These are phyloP conservation scores for Fraxinus xanthoxyloides DNA, from an alignment of 305 asterid species.

Conservation along the genomic window DNA sequence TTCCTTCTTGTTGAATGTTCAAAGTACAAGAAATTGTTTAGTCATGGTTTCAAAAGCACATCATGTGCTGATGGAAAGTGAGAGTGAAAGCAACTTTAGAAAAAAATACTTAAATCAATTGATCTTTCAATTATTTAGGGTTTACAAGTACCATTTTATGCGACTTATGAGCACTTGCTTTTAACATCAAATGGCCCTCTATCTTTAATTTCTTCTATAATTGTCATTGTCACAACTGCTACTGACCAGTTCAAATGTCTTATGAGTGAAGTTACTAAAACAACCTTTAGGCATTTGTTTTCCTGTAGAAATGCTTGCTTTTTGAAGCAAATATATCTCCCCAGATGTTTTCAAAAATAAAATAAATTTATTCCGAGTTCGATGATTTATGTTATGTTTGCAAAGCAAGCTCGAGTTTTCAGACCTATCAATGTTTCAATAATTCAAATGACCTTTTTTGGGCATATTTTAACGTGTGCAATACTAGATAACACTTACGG, in stretches of 20 bases:
- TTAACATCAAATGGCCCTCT: slow-evolving; percentile 25
- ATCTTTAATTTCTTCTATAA: slow-evolving; percentile 23
- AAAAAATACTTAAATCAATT: slow-evolving; percentile 22
- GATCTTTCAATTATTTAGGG: slow-evolving; percentile 39
- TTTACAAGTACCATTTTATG: slow-evolving; percentile 33
- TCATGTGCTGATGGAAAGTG: slow-evolving; percentile 50
- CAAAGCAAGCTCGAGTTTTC: neutral
- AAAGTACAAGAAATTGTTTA: slow-evolving; percentile 33
- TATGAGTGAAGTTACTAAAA: slow-evolving; percentile 13
- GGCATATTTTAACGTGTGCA: neutral
- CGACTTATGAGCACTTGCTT: slow-evolving; percentile 26
- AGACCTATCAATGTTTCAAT: neutral
- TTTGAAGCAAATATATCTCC: neutral
- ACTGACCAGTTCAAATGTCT: slow-evolving; percentile 44
- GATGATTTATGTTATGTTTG: neutral
- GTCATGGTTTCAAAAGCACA: slow-evolving; percentile 45
- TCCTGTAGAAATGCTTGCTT: neutral
- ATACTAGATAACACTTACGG: neutral
- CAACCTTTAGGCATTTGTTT: slow-evolving; percentile 9
- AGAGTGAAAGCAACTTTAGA: slow-evolving; percentile 47
- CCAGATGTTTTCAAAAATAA: neutral
- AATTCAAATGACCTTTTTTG: neutral
- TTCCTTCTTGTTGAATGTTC: slow-evolving; percentile 12
- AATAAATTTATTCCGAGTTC: neutral
- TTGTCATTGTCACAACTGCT: slow-evolving; percentile 44